Conservation (phyloP, 352 stramenopile species). For the Phytophthora aleatoria region DNA sequence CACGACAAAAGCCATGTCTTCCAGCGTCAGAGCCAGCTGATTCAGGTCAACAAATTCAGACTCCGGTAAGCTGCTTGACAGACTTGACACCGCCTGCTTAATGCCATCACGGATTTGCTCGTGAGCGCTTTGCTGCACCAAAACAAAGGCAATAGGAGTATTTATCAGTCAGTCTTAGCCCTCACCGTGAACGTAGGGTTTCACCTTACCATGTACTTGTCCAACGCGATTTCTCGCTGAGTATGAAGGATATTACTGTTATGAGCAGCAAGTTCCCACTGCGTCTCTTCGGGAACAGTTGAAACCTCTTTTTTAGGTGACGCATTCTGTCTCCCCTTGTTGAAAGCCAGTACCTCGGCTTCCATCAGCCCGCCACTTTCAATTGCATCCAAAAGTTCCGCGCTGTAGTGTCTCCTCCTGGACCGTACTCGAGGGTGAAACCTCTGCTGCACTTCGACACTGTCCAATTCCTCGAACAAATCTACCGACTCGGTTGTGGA, state of each 20-base stretch:
- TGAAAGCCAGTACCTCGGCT: slow-evolving; percentile 34
- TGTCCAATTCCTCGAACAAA: slow-evolving; percentile 37
- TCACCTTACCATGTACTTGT: slow-evolving; percentile 74
- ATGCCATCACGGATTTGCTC: slow-evolving; percentile 67
- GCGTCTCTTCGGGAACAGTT: slow-evolving; percentile 33
- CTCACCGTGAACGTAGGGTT: neutral
- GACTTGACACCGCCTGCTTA: slow-evolving; percentile 39
- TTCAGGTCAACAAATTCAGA: slow-evolving; percentile 42
- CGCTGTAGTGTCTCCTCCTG: slow-evolving; percentile 56
- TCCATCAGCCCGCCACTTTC: slow-evolving; percentile 59
- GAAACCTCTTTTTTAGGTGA: slow-evolving; percentile 23
- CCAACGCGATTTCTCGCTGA: slow-evolving; percentile 64
- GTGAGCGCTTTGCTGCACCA: slow-evolving; percentile 60
- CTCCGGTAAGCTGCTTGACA: slow-evolving; percentile 34
- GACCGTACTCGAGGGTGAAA: slow-evolving; percentile 16
- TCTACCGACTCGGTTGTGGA: slow-evolving; percentile 25
- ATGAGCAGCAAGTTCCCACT: slow-evolving; percentile 17
- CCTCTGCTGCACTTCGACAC: slow-evolving; percentile 20
- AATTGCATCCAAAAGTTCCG: slow-evolving; percentile 68
- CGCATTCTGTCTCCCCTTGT: slow-evolving; percentile 21
- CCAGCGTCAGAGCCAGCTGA: slow-evolving; percentile 50
- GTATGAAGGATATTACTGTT: slow-evolving; percentile 45
- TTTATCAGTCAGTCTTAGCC: slow-evolving; percentile 4
- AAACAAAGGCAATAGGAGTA: neutral
- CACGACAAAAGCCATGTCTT: slow-evolving; percentile 82